Conservation (phyloP, 306 rosid genomes). For the Begonia masoniana region DNA sequence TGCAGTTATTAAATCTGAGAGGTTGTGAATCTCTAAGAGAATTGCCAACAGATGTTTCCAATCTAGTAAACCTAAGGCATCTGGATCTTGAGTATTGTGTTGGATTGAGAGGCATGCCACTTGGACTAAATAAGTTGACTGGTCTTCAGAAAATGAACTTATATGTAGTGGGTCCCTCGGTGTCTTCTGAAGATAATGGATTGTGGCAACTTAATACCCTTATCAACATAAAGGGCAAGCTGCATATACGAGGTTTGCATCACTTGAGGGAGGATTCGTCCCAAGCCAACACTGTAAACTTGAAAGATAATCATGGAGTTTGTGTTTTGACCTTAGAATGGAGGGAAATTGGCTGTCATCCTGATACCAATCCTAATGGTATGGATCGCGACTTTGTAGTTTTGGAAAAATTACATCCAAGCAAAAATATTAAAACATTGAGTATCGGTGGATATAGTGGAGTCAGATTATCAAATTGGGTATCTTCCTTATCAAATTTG, state of each 20-base stretch:
- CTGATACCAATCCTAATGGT: not conserved
- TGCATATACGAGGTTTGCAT: not conserved
- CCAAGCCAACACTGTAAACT: not conserved
- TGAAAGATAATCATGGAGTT: not conserved
- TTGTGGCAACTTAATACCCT: not conserved
- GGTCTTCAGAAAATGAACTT: slow-evolving; percentile 2
- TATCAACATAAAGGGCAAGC: slow-evolving; percentile 1
- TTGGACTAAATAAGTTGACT: slow-evolving; percentile 4
- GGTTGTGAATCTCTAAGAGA: rapidly evolving
- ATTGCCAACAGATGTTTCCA: slow-evolving; percentile 7
- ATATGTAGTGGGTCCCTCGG: not conserved
- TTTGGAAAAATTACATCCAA: not conserved
- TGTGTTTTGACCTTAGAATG: not conserved
- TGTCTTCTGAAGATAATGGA: not conserved
- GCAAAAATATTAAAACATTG: not conserved
- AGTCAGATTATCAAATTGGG: slow-evolving; percentile 2
- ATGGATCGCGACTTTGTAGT: not conserved
- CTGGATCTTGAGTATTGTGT: not conserved
- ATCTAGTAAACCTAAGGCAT: slow-evolving; percentile 7
- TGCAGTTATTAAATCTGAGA: not conserved
- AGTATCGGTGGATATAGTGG: not conserved
- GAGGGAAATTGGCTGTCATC: not conserved
- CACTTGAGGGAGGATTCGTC: not conserved
- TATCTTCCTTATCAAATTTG: not conserved
- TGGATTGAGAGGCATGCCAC: slow-evolving; percentile 1